phyloP scores from a whole-genome alignment of 441 rosid species.

The Omphalea diandra region DNA sequence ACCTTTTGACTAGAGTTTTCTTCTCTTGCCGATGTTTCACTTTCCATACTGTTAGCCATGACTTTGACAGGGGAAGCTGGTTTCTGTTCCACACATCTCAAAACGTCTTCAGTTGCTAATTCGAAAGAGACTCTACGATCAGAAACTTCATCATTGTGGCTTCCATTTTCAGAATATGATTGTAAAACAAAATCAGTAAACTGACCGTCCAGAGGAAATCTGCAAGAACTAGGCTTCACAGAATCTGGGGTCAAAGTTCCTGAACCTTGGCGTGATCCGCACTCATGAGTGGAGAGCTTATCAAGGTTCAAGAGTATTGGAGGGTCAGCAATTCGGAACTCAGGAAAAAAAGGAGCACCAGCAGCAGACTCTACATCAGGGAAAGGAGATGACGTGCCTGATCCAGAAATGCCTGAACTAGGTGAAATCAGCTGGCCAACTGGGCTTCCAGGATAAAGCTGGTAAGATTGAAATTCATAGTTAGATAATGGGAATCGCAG shows the following conservation, averaged over 20 bases:
- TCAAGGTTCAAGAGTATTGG: conserved; percentile 69
- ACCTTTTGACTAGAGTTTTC: conserved; percentile 19
- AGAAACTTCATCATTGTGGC: conserved; percentile 26
- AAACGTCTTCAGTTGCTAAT: conserved; percentile 42
- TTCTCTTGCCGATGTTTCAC: conserved; percentile 23
- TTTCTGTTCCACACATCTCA: conserved; percentile 48
- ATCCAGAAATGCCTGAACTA: conserved; percentile 78
- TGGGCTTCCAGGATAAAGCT: conserved; percentile 96
- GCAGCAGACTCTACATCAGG: conserved; percentile 59
- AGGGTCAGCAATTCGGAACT: conserved; percentile 56
- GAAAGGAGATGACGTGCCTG: conserved; percentile 90
- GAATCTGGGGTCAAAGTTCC: conserved; percentile 55
- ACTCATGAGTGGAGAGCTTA: conserved; percentile 34
- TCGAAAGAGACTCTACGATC: conserved; percentile 53
- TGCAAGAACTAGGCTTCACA: conserved; percentile 35
- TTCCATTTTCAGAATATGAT: conserved; percentile 22
- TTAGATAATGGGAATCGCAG: conserved; percentile 48
- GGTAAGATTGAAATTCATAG: conserved; percentile 80
- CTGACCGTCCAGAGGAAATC: conserved; percentile 33
- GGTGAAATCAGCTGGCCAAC: conserved; percentile 86
- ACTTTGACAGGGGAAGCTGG: conserved; percentile 38
- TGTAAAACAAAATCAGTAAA: conserved; percentile 27
- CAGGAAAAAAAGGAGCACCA: conserved; percentile 41
- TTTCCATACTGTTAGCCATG: conserved; percentile 22
- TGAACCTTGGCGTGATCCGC: conserved; percentile 46